phyloP scores from a whole-genome alignment of 2,329 filamentous ascomycete genomes.

The Aspergillus glaucus region DNA sequence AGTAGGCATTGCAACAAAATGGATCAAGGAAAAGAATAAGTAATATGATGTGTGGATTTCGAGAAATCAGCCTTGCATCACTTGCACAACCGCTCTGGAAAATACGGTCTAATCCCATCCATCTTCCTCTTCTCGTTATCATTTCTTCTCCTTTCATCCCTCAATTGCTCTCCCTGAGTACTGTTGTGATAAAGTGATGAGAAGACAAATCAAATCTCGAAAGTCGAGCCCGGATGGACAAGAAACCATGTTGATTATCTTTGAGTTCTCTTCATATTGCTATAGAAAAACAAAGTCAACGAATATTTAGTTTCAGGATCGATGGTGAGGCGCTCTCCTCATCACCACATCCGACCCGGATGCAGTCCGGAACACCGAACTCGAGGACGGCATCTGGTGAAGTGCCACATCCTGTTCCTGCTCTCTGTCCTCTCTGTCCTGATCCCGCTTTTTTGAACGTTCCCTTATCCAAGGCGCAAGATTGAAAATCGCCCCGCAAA shows the following conservation, averaged over 20 bases:
- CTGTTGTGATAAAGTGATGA: no score
- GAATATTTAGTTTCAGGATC: no score
- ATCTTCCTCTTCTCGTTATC: no score
- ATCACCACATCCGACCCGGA: constrained; percentile 23
- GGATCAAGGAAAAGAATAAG: not conserved
- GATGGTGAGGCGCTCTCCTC: constrained; percentile 1
- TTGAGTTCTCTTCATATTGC: no score
- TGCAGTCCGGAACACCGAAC: constrained; percentile 57
- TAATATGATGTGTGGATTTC: not conserved
- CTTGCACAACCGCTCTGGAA: no score
- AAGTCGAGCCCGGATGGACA: no score
- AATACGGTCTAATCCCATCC: no score
- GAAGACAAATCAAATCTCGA: no score
- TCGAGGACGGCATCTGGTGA: constrained; percentile 52
- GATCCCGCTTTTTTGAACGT: constrained; percentile 5
- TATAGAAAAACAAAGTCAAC: no score
- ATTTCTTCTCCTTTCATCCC: no score
- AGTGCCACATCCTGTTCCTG: constrained; percentile 21
- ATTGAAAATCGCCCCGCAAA: constrained; percentile 60
- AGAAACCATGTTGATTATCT: no score
- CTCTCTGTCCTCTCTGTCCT: not conserved
- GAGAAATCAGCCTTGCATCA: not conserved
- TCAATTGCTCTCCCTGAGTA: no score
- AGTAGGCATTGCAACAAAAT: not conserved
- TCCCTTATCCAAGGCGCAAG: constrained; percentile 51